A percentile compares a stretch with the other conserved stretches of the same genome.
phyloP scores from a whole-genome alignment of 2,329 filamentous ascomycete species.

The Paracamarosporium sp. region DNA sequence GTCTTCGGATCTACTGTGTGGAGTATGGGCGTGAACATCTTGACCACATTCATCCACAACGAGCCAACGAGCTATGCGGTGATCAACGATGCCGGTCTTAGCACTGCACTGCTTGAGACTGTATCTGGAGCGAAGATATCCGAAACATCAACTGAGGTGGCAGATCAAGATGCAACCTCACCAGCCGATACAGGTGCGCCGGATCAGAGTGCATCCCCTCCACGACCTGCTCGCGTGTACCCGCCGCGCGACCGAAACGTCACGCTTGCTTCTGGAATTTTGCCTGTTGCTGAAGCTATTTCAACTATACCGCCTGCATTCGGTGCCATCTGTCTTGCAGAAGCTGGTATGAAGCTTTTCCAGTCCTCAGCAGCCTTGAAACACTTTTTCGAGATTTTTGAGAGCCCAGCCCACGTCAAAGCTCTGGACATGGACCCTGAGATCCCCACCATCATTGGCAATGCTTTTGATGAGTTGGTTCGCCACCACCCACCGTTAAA shows the following conservation, averaged over 20 bases:
- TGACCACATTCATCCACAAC: conserved; percentile 97
- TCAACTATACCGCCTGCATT: conserved; percentile 85
- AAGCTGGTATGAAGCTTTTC: conserved; percentile 85
- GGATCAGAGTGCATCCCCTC: conserved; percentile 18
- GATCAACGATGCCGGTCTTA: conserved; percentile 91
- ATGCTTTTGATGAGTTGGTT: conserved; percentile 90
- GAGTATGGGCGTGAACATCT: conserved; percentile 90
- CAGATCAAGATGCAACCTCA: conserved; percentile 19
- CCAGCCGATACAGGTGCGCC: conserved; percentile 20
- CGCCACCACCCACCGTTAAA: conserved; percentile 90
- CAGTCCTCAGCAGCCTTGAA: conserved; percentile 81
- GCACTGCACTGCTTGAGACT: conserved; percentile 83
- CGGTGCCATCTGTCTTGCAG: conserved; percentile 92
- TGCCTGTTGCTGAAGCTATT: conserved; percentile 89
- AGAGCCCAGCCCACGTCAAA: conserved; percentile 87
- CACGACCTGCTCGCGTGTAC: conserved; percentile 25
- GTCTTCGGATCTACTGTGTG: conserved; percentile 92
- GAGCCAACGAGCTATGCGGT: conserved; percentile 97
- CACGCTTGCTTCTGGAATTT: conserved; percentile 70
- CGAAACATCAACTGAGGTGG: conserved; percentile 3
- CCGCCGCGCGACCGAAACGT: conserved; percentile 31
- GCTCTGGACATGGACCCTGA: conserved; percentile 78
- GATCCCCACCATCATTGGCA: conserved; percentile 76
- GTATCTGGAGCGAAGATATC: conserved; percentile 61
- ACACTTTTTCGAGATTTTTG: conserved; percentile 94